Base-by-base conservation (phyloP, 1,284 basidiomycete species). In the Cryptococcus sp. region DNA sequence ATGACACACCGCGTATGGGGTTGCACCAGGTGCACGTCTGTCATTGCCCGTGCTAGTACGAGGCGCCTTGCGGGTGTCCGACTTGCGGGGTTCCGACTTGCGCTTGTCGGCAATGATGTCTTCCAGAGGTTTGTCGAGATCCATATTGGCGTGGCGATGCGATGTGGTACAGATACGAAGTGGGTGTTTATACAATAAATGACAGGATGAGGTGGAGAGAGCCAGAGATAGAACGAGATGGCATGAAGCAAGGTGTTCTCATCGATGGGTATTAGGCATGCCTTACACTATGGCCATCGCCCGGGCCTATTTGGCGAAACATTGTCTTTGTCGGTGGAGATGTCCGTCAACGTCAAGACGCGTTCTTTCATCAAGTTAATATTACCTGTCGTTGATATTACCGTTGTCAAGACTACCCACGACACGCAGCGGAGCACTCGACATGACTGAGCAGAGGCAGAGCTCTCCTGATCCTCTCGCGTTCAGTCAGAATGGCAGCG, bases 61-160 rank as follows among this genome's bases (percentile, higher is more conserved):
- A 19, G 59, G 63, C 10, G 39, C 50, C 40, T 22, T 47, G 10
- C 17, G 44, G 16, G 16, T 44, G 11, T 41, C 23, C 50, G 10
- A 22, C 31, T 56, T 56, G 45, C 54, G 42, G 48, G 55, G 45
- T 47, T 50, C 51, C 10, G 55, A 46, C 60, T 72, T 71, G 53
- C 68, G 67, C 57, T 72, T 72, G 38, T 70, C 63, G 19, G 73
- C 53, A 49, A 75, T 74, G 51, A 75, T 50, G 19, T 75, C 74
- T 59, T 79, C 76, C 38, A 79, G 75, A 45, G 75, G 65, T 61
- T 70, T 74, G 70, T 78, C 77, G 54, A 78, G 55, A 61, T 79
- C 75, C 76, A 79, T 78, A 51, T 55, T 71, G 59, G 38, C 42
- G 13, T 71, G 59, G 38, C 42, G 13, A 23, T 52, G 44, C 17